A percentile compares a stretch with the other conserved stretches of the same genome.
Evolutionary conservation across 2,329 filamentous ascomycete genomes (phyloP).

Genomic region (Penicillium sp.): DNA sequence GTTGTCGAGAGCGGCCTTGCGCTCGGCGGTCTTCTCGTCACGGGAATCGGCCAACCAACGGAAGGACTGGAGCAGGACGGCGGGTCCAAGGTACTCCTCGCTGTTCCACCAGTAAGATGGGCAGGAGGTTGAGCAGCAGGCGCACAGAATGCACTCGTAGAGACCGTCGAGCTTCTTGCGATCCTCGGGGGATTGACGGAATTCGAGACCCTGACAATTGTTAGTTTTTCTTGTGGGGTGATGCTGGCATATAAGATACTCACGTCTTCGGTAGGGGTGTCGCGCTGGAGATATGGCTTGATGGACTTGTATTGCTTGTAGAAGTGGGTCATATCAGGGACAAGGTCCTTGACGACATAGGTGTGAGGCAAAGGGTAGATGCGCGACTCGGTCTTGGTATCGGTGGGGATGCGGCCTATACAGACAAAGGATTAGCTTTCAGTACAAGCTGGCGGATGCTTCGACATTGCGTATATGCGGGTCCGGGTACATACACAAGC

Average conservation of each 20-base stretch:
- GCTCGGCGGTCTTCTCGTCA: slow-evolving; percentile 78
- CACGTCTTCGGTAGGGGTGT: slow-evolving; percentile 75
- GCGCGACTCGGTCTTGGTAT: slow-evolving; percentile 70
- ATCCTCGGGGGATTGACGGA: slow-evolving; percentile 81
- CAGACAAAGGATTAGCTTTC: slow-evolving; percentile 10
- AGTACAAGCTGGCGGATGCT: not conserved
- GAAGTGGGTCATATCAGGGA: slow-evolving; percentile 94
- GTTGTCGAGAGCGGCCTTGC: slow-evolving; percentile 89
- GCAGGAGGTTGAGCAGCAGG: slow-evolving; percentile 97
- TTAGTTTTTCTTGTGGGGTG: not conserved
- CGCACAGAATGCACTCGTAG: slow-evolving; percentile 98
- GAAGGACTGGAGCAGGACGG: slow-evolving; percentile 94
- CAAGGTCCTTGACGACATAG: slow-evolving; percentile 98
- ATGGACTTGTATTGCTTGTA: slow-evolving; percentile 99
- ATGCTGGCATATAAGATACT: slow-evolving; percentile 33
- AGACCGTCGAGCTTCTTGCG: slow-evolving; percentile 94
- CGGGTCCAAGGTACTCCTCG: slow-evolving; percentile 95
- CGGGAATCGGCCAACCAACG: slow-evolving; percentile 92
- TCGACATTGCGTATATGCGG: not conserved
- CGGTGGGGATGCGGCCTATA: slow-evolving; percentile 82
- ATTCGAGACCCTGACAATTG: slow-evolving; percentile 66
- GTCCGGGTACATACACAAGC: slow-evolving; percentile 67
- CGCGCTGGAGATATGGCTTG: slow-evolving; percentile 93
- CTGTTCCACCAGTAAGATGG: slow-evolving; percentile 99
- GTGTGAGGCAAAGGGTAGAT: slow-evolving; percentile 98